Conservation (phyloP, 2,329 filamentous ascomycete species). For the Aspergillus sp. region DNA sequence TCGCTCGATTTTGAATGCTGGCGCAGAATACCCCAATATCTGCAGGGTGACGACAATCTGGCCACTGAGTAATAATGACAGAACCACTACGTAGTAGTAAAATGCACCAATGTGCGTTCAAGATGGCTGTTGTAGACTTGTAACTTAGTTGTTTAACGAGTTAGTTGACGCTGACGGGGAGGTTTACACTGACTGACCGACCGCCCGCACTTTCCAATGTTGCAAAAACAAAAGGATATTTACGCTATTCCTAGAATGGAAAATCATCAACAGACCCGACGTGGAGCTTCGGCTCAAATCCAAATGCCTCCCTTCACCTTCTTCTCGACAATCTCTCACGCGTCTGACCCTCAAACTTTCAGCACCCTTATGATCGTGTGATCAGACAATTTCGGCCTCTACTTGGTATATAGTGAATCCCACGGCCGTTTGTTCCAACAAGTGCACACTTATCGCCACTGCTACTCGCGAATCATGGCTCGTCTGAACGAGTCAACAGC, state of each 20-base stretch:
- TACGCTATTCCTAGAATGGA: constrained; percentile 31
- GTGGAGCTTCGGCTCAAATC: not conserved
- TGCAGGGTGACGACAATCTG: not conserved
- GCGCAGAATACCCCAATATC: not conserved
- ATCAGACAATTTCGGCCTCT: not conserved
- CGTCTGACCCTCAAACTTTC: not conserved
- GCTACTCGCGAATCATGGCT: constrained; percentile 40
- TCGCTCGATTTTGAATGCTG: not conserved
- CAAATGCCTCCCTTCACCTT: not conserved
- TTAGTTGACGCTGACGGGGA: no score
- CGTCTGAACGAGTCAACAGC: constrained; percentile 49
- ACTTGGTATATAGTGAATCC: not conserved
- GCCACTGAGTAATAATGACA: not conserved
- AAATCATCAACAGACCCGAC: constrained; percentile 39
- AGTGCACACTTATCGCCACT: not conserved
- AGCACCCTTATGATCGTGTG: not conserved
- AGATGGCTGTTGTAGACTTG: not conserved
- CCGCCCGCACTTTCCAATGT: constrained; percentile 1
- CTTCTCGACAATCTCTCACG: not conserved
- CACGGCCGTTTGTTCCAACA: not conserved
- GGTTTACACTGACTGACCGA: not conserved
- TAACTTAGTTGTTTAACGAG: no score
- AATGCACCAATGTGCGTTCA: not conserved
- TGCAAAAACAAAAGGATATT: constrained; percentile 5
- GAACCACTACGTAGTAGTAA: not conserved